Evolutionary conservation across 1,139 yeast species (phyloP).

Genomic region (Torulaspora globosa): DNA sequence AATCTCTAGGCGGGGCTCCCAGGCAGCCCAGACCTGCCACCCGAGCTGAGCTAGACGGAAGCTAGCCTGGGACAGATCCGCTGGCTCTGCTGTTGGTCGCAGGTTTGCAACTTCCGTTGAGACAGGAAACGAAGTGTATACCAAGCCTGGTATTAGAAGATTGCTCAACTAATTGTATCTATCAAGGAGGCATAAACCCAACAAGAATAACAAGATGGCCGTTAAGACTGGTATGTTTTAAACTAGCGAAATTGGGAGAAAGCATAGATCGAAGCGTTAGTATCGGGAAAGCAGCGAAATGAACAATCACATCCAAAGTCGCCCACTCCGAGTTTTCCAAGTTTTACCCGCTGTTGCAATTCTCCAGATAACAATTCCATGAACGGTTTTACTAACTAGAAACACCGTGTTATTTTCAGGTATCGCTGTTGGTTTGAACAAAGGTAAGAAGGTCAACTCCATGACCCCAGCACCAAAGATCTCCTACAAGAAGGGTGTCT

Average conservation of each 20-base stretch:
- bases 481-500: slow-evolving; percentile 96
- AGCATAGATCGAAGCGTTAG: background rate
- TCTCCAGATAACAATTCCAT: background rate
- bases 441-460: slow-evolving; percentile 96
- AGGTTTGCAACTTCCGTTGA: background rate
- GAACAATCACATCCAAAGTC: background rate
- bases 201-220: slow-evolving; percentile 30
- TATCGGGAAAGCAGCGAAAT: too few species aligned
- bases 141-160: slow-evolving; percentile 2
- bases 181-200: slow-evolving; percentile 11
- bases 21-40: background rate
- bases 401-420: slow-evolving; percentile 45
- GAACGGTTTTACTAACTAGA: slow-evolving; percentile 32
- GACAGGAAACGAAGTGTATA: background rate
- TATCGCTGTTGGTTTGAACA: slow-evolving; percentile 98
- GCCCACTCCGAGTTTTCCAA: background rate
- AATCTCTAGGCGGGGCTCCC: background rate
- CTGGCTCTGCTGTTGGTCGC: background rate
- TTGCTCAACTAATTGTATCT: background rate
- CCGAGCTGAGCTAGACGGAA: background rate
- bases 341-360: background rate
- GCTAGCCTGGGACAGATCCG: too few species aligned
- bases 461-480: slow-evolving; percentile 92
- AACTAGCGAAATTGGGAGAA: background rate
- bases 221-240: slow-evolving; percentile 34